Evolutionary conservation across 2,329 filamentous ascomycete genomes (phyloP), one percentile per base, ranked within the genome.

Genomic region (Berkeleyomyces basicola): DNA sequence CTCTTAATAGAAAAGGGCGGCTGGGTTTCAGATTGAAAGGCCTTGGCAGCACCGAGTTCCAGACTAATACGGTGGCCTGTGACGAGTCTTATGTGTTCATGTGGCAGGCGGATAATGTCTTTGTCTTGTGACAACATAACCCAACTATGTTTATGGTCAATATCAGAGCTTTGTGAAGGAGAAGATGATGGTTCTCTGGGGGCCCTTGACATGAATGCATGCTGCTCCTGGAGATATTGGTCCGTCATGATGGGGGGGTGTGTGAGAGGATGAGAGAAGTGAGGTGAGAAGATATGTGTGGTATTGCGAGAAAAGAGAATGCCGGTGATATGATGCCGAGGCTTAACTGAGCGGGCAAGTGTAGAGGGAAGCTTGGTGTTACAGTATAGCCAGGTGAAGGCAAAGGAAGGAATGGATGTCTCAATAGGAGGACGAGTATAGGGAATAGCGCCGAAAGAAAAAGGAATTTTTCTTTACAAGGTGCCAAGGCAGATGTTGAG

Each of bases 121-220:
- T 79, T 78, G 47, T 76, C 72, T 70, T 86, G 82, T 70, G 86
- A 84, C 70, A 95, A 83, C 91, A 96, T 96, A 55, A 96, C 92
- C 92, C 92, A 96, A 69, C 81, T 83, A 70, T 75, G 72, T 68
- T 73, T 72, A 71, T 81, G 76, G 76, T 83, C 75, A 82, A 79
- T 75, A 71, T 80, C 73, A 16, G 53, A 61, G 42, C 59, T 58
- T 7, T 49, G n/a, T 46, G 62, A 49, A 16, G 62, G 58, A n/a
- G 62, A 61, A 5, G 59, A 44, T 3, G 31, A 61, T 7, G 49
- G 16, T 47, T 61, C 62, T 44, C 31, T 49, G 33, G 36, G 40
- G 3, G 49, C 59, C 36, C 49, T 42, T 33, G 59, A 64, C 51
- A 64, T 64, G 43, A 58, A 75, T 66, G 71, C 72, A 72, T 76